Evolutionary conservation across 2,329 filamentous ascomycete genomes (phyloP).

Genomic region (Verticillium zaregamsianum): DNA sequence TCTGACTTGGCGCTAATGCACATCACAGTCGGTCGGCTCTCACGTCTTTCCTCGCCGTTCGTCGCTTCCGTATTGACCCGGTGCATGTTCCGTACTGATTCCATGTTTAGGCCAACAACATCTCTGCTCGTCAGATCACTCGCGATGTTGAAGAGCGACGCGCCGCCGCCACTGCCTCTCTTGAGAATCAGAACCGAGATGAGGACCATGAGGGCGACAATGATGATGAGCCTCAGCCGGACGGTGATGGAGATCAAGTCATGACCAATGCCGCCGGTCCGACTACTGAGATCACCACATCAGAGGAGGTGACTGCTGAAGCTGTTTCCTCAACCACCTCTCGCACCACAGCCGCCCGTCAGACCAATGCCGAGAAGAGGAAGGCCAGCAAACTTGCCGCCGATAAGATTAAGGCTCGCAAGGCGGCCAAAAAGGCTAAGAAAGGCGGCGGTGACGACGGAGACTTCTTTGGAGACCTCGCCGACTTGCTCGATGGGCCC

Average conservation of each 20-base stretch:
- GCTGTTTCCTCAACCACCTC: constrained; percentile 3
- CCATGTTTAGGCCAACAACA: constrained; percentile 61
- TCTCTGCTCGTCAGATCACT: constrained; percentile 56
- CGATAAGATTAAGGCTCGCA: constrained; percentile 59
- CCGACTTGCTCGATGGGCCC: constrained; percentile 40
- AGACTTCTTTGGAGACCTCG: constrained; percentile 41
- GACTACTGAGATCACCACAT: constrained; percentile 19
- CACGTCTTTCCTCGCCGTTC: constrained; percentile 48
- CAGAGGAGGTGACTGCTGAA: constrained; percentile 19
- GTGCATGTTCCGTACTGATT: constrained; percentile 15
- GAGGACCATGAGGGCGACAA: background rate
- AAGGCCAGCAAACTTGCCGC: constrained; percentile 50
- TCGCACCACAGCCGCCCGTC: constrained; percentile 15
- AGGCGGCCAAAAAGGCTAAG: constrained; percentile 52
- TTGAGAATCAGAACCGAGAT: background rate
- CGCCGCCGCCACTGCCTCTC: constrained; percentile 15
- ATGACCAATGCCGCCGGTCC: background rate
- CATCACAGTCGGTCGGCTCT: constrained; percentile 43
- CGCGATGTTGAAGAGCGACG: constrained; percentile 44
- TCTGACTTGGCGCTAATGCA: background rate
- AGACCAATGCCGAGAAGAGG: constrained; percentile 24
- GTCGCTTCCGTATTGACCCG: constrained; percentile 10
- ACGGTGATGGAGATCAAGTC: background rate
- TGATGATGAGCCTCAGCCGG: background rate
- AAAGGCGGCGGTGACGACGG: constrained; percentile 42